These are phyloP conservation scores for Flammula alnicola DNA, from an alignment of 1,284 basidiomycete genomes.

Conservation along the genomic window DNA sequence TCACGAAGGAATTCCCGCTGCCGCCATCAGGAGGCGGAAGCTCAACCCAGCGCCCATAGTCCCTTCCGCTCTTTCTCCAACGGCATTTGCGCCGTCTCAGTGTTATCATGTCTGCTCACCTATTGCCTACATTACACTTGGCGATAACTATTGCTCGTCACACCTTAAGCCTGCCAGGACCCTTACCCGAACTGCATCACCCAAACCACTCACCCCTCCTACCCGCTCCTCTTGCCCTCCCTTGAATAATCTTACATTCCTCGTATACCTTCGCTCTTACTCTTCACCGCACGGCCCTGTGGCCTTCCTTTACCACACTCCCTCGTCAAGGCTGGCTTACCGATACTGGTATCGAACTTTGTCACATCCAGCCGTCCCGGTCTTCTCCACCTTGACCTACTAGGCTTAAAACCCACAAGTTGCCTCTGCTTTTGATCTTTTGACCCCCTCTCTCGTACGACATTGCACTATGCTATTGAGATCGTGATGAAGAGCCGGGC, in stretches of 20 bases:
- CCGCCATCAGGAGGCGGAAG: conserved; percentile 30
- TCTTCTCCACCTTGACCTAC: not conserved
- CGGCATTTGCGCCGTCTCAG: not conserved
- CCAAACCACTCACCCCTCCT: not conserved
- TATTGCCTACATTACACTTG: conserved; percentile 1
- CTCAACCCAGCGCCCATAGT: conserved; percentile 11
- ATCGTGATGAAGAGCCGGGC: conserved; percentile 10
- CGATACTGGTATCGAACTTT: not conserved
- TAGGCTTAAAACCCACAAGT: no score
- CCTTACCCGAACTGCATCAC: no score
- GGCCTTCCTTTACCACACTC: not conserved
- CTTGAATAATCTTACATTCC: no score
- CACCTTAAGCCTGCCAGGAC: not conserved
- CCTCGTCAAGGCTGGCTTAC: conserved; percentile 1
- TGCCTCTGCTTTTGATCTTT: conserved; percentile 1
- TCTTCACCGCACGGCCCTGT: not conserved
- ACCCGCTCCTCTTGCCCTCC: not conserved
- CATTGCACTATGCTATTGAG: conserved; percentile 3
- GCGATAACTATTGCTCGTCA: conserved; percentile 3
- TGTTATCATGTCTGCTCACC: not conserved
- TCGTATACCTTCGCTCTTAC: no score
- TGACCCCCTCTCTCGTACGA: conserved; percentile 6
- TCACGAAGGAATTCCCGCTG: conserved; percentile 39
- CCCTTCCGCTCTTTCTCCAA: not conserved
- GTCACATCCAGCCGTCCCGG: not conserved